Base-by-base conservation (phyloP, 352 stramenopile genomes). In the Globisporangium canariense region DNA sequence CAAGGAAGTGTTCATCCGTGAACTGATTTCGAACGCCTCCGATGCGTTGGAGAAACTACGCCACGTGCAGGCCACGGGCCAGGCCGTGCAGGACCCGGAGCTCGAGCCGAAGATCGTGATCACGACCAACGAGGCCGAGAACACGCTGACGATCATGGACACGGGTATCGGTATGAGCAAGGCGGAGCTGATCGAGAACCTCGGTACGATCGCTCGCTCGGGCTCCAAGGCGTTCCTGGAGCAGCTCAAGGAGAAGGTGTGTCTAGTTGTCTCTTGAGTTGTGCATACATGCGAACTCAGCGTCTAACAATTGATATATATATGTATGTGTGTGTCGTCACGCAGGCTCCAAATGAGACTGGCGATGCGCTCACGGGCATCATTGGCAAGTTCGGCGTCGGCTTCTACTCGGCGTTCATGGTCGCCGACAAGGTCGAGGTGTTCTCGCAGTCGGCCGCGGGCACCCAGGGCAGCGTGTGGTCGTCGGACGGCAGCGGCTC, bases 401-500 rank as follows among this genome's bases (percentile, higher is more conserved):
- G 98, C 16, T 99, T 99, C 71, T 99, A 99, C 81, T 98, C 96
- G 5, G 96, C 96, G 16, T 99, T 99, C 70, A 99, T 99, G 98
- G 97, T 99, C 1, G 93, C 93, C 25, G 91, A 99, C 65, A 91
- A 97, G 60, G 96, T 99, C 1, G 78, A 98, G 59, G 97, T 99
- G 9, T 87, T 87, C 55, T 92, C 89, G 58, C 75, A 93, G 64
- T 97, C 82, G 51, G 91, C 83, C 22, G 56, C 78, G 9, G 79
- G 77, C 51, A 70, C 66, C 63, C 57, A 79, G 51, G 76, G 79
- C 60, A 72, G 87, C 65, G 53, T 93, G 30, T 96, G 87, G 87
- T 67, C 76, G 25, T 96, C 87, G 52, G 87, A 96, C 65, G 87
- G 85, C 58, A 94, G 83, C 58, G 87, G 85, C 38, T 92, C 87